Evolutionary conservation across 805 yeast species (phyloP).

Genomic region (Komagataella kurtzmanii): DNA sequence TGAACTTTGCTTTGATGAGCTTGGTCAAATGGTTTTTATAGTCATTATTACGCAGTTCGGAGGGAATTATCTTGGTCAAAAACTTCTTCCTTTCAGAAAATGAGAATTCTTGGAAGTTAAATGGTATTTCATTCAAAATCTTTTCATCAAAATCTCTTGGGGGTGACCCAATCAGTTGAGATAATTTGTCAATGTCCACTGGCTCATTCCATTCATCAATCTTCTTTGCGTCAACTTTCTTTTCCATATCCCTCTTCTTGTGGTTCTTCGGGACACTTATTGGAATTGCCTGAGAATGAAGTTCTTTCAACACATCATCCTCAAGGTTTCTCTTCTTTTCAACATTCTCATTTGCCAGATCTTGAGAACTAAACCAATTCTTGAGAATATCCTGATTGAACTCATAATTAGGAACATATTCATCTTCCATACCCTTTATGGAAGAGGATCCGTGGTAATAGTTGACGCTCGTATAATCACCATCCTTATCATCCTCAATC

Average conservation of each 20-base stretch:
- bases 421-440: constrained; percentile 50
- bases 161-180: constrained; percentile 8
- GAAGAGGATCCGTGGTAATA: constrained; percentile 3
- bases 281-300: constrained; percentile 16
- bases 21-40: constrained; percentile 16
- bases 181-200: background rate
- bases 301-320: constrained; percentile 5
- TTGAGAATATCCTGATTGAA: constrained; percentile 31
- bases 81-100: constrained; percentile 34
- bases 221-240: background rate
- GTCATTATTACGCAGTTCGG: constrained; percentile 12
- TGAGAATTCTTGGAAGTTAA: constrained; percentile 34
- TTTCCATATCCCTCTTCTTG: background rate
- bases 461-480: background rate
- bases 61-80: constrained; percentile 13
- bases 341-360: background rate
- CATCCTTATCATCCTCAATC: background rate
- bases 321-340: background rate
- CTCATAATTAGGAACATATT: constrained; percentile 62
- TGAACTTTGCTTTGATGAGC: constrained; percentile 11
- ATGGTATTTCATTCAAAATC: constrained; percentile 29
- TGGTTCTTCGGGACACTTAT: constrained; percentile 6
- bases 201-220: background rate
- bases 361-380: constrained; percentile 27
- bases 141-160: constrained; percentile 25